Evolutionary conservation across 2,329 filamentous ascomycete species (phyloP).

Genomic region (Xylariaceae sp.): DNA sequence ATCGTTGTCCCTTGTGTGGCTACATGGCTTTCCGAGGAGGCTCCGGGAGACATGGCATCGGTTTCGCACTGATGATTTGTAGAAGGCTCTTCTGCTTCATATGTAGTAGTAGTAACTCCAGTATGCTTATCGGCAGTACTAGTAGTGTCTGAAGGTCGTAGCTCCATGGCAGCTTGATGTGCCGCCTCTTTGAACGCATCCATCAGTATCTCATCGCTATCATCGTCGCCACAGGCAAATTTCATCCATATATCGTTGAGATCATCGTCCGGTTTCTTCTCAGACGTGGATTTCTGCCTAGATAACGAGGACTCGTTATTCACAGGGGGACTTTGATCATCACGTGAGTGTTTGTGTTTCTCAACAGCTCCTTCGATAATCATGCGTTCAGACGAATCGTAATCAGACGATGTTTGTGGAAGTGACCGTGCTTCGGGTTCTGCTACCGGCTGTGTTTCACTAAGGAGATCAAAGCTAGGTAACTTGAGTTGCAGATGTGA

Average conservation of each 20-base stretch:
- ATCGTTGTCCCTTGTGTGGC: slow-evolving; percentile 20
- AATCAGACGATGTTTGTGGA: not conserved
- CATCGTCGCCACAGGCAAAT: slow-evolving; percentile 25
- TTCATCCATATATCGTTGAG: slow-evolving; percentile 29
- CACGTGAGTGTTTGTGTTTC: not conserved
- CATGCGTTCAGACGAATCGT: not conserved
- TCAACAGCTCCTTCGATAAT: not conserved
- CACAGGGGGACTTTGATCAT: too few species aligned
- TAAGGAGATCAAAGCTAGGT: slow-evolving; percentile 22
- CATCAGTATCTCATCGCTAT: slow-evolving; percentile 23
- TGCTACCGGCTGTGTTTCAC: slow-evolving; percentile 10
- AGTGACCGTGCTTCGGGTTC: not conserved
- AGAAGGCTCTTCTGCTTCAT: slow-evolving; percentile 6
- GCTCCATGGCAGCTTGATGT: slow-evolving; percentile 25
- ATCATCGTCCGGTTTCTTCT: slow-evolving; percentile 6
- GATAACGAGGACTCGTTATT: not conserved
- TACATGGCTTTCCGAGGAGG: slow-evolving; percentile 19
- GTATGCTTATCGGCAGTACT: slow-evolving; percentile 2
- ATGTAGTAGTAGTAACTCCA: slow-evolving; percentile 15
- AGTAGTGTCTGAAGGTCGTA: slow-evolving; percentile 23
- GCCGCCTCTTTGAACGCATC: slow-evolving; percentile 26
- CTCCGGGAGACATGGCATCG: not conserved
- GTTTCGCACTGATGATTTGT: not conserved
- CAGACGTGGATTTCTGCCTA: slow-evolving; percentile 1
- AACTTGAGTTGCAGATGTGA: slow-evolving; percentile 23